Base-by-base conservation (phyloP, 225 moss, liverwort and hornwort genomes). In the Polytrichum formosum region DNA sequence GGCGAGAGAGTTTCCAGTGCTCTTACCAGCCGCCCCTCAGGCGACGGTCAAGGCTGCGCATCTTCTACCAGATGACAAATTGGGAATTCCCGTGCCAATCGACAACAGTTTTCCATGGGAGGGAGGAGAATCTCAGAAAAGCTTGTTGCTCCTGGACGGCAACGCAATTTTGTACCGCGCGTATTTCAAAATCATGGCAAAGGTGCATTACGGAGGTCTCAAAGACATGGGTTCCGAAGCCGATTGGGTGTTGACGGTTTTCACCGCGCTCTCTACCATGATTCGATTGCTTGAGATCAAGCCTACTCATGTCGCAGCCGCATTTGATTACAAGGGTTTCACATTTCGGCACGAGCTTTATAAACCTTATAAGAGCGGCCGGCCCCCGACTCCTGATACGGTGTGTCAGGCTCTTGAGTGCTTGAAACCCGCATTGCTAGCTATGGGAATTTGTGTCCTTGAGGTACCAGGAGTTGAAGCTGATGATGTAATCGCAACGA, bases 381-480 rank as follows among this genome's bases (percentile, higher is more conserved):
- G 89, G 5, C 83, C 86, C 54, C 89, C 89, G 13, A 89, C 77
- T 17, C 89, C 89, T 9, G 89, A 89, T 22, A 83, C 89, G 0
- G 74, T 89, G 5, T 69, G 74, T 53, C 85, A 89, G 73, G 86
- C 85, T 31, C 26, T 81, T 21, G 67, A 81, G 19, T 86, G 85
- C 75, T 25, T 85, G 37, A 89, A 89, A 53, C 82, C 89, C n/a
- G 89, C 89, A 2, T 64, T 89, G 23, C 74, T 89, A 17, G 80
- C 89, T 37, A 76, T 89, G 18, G 89, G 83, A 1, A 71, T 89
- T 29, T 54, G 73, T 5, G 83, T 83, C 5, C 69, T 86, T 28
- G 89, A 89, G 46, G 89, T 86, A 13, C 83, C 89, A 69, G 88
- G 89, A 7, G 89, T 89, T 2, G 89, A 89, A 83, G 89, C 89